Base-by-base conservation (phyloP, 306 rosid genomes). In the Quercus dentata region DNA sequence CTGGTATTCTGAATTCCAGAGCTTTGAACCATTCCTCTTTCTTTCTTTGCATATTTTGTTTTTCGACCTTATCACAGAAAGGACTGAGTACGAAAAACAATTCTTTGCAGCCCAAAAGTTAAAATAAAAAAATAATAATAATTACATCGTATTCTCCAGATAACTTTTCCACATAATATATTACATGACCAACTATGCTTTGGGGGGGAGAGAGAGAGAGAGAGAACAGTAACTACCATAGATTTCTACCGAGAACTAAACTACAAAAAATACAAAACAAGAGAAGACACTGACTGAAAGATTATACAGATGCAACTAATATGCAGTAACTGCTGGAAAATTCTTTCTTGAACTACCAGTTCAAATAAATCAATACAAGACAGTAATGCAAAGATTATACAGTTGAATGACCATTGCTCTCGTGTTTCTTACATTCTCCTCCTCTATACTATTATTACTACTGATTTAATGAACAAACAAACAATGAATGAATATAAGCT, bases 401-500 rank as follows among this genome's bases (percentile, higher is more conserved):
- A 63, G 56, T 69, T 72, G 56, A 18, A 61, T 62, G 61, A 75
- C 9, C 55, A 28, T 75, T 80, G 83, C 75, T 74, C 82, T 74
- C 78, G 62, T 55, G 77, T 76, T 74, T 83, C 75, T 64, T 31
- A 78, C 79, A 58, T 71, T 88, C 77, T 74, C 54, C 63, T 23
- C 73, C 78, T 57, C 57, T 78, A 25, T 74, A 61, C 83, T 67
- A 85, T 85, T 78, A 82, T 84, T 84, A 82, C 88, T 25, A 54
- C 81, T 30, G 63, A 81, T 74, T 76, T 52, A 58, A 79, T 58
- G 79, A 88, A 83, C 87, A 91, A 92, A 84, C 89, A 87, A 94
- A 85, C 92, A 93, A 91, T 87, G 88, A 93, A 93, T 83, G 85
- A 88, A 90, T 85, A 77, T 79, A 79, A 87, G 56, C 56, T 67